phyloP scores from a whole-genome alignment of 1,284 basidiomycete species.

The Ceratorhiza oryzae-sativae region DNA sequence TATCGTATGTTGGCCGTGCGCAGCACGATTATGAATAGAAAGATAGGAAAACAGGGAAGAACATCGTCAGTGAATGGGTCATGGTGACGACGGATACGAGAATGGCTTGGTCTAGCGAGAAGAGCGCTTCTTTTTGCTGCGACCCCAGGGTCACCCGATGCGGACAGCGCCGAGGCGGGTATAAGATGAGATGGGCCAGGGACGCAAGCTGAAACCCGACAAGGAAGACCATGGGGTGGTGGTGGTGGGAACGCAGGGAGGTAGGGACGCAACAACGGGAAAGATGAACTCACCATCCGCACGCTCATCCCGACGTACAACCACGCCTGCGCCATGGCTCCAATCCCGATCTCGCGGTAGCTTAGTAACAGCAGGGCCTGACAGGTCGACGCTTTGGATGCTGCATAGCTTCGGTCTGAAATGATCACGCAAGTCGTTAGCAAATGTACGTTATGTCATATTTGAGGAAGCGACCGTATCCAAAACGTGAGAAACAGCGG shows the following conservation, averaged over 20 bases:
- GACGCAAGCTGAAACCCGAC: not conserved
- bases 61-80: not conserved
- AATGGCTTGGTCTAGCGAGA: not conserved
- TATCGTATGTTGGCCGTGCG: too few relatives aligned
- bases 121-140: not conserved
- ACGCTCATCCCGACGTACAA: constrained; percentile 62
- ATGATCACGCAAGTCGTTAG: not conserved
- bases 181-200: not conserved
- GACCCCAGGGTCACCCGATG: not conserved
- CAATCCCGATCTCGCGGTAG: constrained; percentile 84
- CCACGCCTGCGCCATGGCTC: constrained; percentile 86
- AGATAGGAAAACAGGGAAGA: not conserved
- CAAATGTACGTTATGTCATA: not conserved
- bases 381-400: constrained; percentile 67
- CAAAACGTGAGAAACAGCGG: not conserved
- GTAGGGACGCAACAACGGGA: not conserved
- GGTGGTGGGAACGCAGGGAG: too few relatives aligned
- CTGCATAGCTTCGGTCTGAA: constrained; percentile 52
- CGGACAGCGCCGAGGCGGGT: not conserved
- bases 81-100: not conserved
- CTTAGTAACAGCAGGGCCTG: constrained; percentile 81
- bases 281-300: constrained; percentile 31
- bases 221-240: not conserved
- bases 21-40: not conserved
- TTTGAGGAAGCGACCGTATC: not conserved